These are phyloP conservation scores for Pleurotus eryngii DNA, from an alignment of 768 basidiomycete genomes.

Conservation along the genomic window DNA sequence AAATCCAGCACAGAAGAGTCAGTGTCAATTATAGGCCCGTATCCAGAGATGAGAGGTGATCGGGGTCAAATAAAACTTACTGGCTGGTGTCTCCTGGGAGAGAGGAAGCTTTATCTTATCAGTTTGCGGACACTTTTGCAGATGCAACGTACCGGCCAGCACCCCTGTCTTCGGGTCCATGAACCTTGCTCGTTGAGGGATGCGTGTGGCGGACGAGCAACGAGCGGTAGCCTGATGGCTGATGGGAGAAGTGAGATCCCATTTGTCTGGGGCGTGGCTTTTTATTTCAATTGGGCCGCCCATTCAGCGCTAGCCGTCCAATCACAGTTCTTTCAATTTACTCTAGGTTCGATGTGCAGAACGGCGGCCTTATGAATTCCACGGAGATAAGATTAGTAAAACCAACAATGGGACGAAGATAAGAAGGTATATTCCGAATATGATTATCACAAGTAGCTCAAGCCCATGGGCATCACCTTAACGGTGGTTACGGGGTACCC, in stretches of 20 bases:
- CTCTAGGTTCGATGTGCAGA: neutral
- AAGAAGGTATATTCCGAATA: neutral
- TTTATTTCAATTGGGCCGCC: neutral
- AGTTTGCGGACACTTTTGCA: neutral
- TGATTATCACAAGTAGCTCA: too few relatives aligned
- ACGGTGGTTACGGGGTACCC: too few relatives aligned
- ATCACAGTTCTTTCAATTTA: neutral
- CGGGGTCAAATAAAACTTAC: neutral
- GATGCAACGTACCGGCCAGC: neutral
- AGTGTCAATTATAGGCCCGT: neutral
- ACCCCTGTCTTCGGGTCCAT: neutral
- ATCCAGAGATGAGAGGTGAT: neutral
- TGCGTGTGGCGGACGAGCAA: too few relatives aligned
- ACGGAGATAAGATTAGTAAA: neutral
- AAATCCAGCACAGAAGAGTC: too few relatives aligned
- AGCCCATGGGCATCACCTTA: too few relatives aligned
- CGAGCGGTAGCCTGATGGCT: too few relatives aligned
- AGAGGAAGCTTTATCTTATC: neutral
- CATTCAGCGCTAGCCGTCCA: neutral
- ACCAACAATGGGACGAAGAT: neutral
- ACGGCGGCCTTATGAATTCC: neutral
- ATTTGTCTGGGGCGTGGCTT: neutral
- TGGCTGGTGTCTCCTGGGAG: slow-evolving; percentile 7
- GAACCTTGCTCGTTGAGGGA: neutral
- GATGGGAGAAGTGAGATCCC: neutral